Conservation (phyloP, 441 rosid genomes). For the Biscutella laevigata region DNA sequence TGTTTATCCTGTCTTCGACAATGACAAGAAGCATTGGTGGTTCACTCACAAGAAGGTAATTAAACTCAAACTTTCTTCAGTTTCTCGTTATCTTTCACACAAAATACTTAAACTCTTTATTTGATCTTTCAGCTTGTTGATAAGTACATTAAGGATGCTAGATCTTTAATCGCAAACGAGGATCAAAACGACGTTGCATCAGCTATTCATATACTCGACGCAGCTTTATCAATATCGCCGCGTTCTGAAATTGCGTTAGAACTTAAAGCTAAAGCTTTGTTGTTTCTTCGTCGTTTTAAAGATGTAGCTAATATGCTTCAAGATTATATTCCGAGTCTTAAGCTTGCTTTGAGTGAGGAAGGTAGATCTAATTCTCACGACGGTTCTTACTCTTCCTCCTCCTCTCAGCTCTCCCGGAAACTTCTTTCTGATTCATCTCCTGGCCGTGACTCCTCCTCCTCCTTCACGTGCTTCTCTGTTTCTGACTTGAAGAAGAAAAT, state of each 20-base stretch:
- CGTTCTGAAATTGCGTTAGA: slow-evolving; percentile 68
- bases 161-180: slow-evolving; percentile 48
- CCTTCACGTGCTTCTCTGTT: slow-evolving; percentile 69
- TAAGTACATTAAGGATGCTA: slow-evolving; percentile 68
- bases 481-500: slow-evolving; percentile 78
- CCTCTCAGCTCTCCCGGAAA: slow-evolving; percentile 39
- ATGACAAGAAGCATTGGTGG: slow-evolving; percentile 86
- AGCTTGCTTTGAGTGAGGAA: slow-evolving; percentile 45
- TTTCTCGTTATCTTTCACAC: background rate
- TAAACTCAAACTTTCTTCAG: background rate
- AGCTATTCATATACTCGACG: slow-evolving; percentile 60
- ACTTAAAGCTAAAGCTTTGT: slow-evolving; percentile 78
- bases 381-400: slow-evolving; percentile 35
- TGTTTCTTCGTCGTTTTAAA: slow-evolving; percentile 58
- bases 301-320: slow-evolving; percentile 86
- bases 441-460: slow-evolving; percentile 25
- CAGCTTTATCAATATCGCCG: slow-evolving; percentile 67
- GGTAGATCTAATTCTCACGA: slow-evolving; percentile 45
- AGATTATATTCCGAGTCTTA: slow-evolving; percentile 76
- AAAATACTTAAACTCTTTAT: background rate
- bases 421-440: slow-evolving; percentile 32
- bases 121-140: slow-evolving; percentile 42
- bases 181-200: slow-evolving; percentile 50
- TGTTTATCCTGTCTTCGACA: slow-evolving; percentile 29
- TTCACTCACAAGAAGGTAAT: slow-evolving; percentile 70